Conservation (phyloP, 495 filamentous ascomycete species). For the Aspergillus wentii region DNA sequence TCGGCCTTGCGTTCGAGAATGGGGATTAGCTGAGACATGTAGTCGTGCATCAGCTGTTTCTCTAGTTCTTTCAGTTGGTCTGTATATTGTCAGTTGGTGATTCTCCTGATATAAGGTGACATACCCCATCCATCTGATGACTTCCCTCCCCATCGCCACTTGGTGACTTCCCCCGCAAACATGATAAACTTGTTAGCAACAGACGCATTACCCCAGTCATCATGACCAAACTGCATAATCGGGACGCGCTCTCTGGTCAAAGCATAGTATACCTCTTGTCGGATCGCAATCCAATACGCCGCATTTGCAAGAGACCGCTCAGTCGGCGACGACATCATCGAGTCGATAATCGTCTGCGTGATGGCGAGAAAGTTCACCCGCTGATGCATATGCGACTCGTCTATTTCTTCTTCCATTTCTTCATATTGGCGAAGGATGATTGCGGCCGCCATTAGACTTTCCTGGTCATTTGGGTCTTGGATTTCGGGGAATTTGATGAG, state of each 20-base stretch:
- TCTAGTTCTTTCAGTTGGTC: slow-evolving; percentile 13
- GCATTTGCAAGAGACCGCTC: slow-evolving; percentile 17
- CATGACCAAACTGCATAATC: slow-evolving; percentile 6
- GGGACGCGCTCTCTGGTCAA: slow-evolving; percentile 15
- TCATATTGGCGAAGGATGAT: slow-evolving; percentile 26
- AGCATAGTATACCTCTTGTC: slow-evolving; percentile 24
- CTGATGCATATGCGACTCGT: slow-evolving; percentile 5
- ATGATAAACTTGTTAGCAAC: slow-evolving; percentile 19
- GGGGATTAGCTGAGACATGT: slow-evolving; percentile 11
- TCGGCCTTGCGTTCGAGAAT: slow-evolving; percentile 17
- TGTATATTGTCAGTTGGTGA: neutral
- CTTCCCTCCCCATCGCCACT: slow-evolving; percentile 18
- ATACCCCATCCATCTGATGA: slow-evolving; percentile 14
- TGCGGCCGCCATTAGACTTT: slow-evolving; percentile 24
- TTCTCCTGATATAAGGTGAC: neutral
- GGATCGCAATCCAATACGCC: slow-evolving; percentile 20
- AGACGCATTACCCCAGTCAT: slow-evolving; percentile 10
- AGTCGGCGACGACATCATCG: slow-evolving; percentile 15
- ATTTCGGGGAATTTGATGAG: slow-evolving; percentile 15
- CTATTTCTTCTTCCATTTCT: slow-evolving; percentile 25
- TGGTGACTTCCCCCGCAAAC: slow-evolving; percentile 19
- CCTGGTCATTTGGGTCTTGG: slow-evolving; percentile 13
- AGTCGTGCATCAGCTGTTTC: slow-evolving; percentile 9
- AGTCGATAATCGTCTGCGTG: slow-evolving; percentile 20
- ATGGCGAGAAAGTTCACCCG: slow-evolving; percentile 19